These are phyloP conservation scores for Ogataea paradorogensis DNA, from an alignment of 805 yeast genomes.

Conservation along the genomic window DNA sequence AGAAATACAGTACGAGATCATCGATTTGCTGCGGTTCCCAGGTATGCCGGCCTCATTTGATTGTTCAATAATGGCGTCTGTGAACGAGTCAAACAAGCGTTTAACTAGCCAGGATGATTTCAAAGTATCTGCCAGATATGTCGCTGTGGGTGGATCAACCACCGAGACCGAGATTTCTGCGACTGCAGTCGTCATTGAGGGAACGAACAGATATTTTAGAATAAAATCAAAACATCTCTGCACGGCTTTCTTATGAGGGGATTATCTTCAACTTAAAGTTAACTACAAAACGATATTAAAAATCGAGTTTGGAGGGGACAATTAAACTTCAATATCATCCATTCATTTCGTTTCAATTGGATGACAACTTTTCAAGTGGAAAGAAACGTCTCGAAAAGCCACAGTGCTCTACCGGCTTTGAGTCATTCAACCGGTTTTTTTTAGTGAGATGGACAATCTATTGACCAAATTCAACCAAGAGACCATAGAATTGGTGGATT, in stretches of 20 bases:
- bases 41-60: constrained; percentile 30
- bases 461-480: background rate
- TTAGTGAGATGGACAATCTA: background rate
- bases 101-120: constrained; percentile 24
- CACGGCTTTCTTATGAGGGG: constrained; percentile 1
- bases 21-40: constrained; percentile 36
- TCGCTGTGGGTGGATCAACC: constrained; percentile 15
- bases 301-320: too few relatives aligned
- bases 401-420: too few relatives aligned
- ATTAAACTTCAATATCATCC: too few relatives aligned
- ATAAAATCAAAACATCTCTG: constrained; percentile 2
- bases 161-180: constrained; percentile 11
- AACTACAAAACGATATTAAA: too few relatives aligned
- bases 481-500: background rate
- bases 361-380: too few relatives aligned
- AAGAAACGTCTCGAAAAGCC: too few relatives aligned
- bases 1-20: constrained; percentile 48
- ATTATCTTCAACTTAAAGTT: too few relatives aligned
- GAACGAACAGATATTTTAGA: constrained; percentile 1
- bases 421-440: too few relatives aligned
- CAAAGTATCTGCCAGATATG: constrained; percentile 12
- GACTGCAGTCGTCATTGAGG: constrained; percentile 3
- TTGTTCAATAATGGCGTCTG: constrained; percentile 35
- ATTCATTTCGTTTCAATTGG: too few relatives aligned
- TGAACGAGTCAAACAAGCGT: constrained; percentile 28